Conservation (phyloP, 306 rosid species). For the Castanea sativa region DNA sequence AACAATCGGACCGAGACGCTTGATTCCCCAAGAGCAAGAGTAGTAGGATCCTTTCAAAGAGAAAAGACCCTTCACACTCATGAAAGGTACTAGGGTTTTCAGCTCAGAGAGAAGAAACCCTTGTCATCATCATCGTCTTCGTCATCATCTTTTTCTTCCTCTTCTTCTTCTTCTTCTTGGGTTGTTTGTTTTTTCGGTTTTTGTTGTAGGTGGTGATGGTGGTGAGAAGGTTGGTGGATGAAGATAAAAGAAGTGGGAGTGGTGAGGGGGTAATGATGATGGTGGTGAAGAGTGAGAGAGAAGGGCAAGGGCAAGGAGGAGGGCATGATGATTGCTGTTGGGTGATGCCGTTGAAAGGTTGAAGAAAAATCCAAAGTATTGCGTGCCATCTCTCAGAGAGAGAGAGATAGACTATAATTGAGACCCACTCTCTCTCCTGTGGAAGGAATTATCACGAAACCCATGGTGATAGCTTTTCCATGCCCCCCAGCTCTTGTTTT, state of each 20-base stretch:
- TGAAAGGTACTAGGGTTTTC: constrained; percentile 47
- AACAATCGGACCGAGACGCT: constrained; percentile 96
- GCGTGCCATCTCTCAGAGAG: constrained; percentile 41
- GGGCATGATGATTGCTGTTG: constrained; percentile 78
- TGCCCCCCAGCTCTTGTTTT: constrained; percentile 34
- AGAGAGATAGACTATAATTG: constrained; percentile 21
- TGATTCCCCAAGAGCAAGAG: constrained; percentile 78
- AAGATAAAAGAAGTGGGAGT: constrained; percentile 35
- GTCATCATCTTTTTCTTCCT: constrained; percentile 10
- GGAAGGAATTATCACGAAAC: constrained; percentile 44
- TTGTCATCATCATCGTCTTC: constrained; percentile 14
- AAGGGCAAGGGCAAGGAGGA: constrained; percentile 24
- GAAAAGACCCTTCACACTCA: constrained; percentile 37
- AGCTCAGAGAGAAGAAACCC: constrained; percentile 15
- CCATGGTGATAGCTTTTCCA: constrained; percentile 38
- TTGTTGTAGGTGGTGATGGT: constrained; percentile 11
- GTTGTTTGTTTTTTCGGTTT: constrained; percentile 5
- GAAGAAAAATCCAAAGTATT: constrained; percentile 68
- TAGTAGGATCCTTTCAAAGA: constrained; percentile 35
- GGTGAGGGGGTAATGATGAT: constrained; percentile 69
- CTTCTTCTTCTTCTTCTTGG: constrained; percentile 8
- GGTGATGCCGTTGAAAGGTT: constrained; percentile 50
- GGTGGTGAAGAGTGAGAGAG: constrained; percentile 50
- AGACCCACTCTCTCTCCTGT: neutral
- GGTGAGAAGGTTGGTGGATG: constrained; percentile 15